These are phyloP conservation scores for Corrigiola litoralis DNA, from an alignment of 179 eudicot genomes.

Conservation along the genomic window DNA sequence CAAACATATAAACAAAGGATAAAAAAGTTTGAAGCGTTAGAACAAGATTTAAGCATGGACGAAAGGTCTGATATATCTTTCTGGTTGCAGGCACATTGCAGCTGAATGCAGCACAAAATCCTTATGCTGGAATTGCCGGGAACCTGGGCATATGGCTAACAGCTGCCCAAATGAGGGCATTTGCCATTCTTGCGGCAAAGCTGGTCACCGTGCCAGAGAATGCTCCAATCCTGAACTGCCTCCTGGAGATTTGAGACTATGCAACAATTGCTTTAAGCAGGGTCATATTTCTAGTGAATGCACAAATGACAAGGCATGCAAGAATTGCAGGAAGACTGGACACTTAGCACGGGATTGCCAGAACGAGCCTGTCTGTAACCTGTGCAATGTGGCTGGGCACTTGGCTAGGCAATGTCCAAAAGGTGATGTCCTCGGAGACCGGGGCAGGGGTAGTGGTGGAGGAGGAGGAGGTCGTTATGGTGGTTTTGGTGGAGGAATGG, in stretches of 20 bases:
- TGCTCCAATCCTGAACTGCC: slow-evolving; percentile 78
- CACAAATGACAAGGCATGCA: slow-evolving; percentile 97
- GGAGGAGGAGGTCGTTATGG: slow-evolving; percentile 20
- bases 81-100: slow-evolving; percentile 82
- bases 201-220: slow-evolving; percentile 90
- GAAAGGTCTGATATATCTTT: neutral
- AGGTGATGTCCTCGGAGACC: slow-evolving; percentile 44
- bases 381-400: slow-evolving; percentile 84
- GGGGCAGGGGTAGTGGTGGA: slow-evolving; percentile 36
- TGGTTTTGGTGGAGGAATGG: slow-evolving; percentile 18
- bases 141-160: slow-evolving; percentile 95
- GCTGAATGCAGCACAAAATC: slow-evolving; percentile 88
- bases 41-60: too few species aligned
- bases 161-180: slow-evolving; percentile 92
- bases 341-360: slow-evolving; percentile 90
- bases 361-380: slow-evolving; percentile 83
- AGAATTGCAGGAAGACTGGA: slow-evolving; percentile 95
- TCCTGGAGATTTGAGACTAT: slow-evolving; percentile 85
- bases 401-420: slow-evolving; percentile 82
- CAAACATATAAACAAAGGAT: too few species aligned
- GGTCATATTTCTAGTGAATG: slow-evolving; percentile 86
- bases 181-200: slow-evolving; percentile 96
- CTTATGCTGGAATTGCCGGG: slow-evolving; percentile 93
- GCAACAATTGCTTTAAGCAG: slow-evolving; percentile 96
- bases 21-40: too few species aligned